These are phyloP conservation scores for Teratosphaeria epicoccoides DNA, from an alignment of 2,329 filamentous ascomycete species.

Conservation along the genomic window DNA sequence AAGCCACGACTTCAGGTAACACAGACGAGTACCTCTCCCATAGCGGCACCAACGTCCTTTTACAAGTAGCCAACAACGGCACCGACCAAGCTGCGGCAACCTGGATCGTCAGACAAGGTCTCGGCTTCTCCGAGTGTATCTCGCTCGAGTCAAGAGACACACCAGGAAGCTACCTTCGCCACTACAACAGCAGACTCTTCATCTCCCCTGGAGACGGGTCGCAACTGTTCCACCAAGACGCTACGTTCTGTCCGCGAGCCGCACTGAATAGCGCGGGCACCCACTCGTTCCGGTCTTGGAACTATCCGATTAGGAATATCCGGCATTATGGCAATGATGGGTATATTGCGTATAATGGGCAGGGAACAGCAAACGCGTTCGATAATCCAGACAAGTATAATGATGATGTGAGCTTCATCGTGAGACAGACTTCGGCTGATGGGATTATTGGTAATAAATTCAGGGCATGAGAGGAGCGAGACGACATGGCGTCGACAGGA, in stretches of 20 bases:
- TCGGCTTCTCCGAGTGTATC: constrained; percentile 46
- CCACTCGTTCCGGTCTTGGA: constrained; percentile 47
- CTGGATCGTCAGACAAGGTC: constrained; percentile 44
- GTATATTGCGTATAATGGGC: constrained; percentile 45
- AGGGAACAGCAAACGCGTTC: constrained; percentile 38
- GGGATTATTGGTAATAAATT: no score
- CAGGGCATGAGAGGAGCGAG: no score
- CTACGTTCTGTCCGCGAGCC: constrained; percentile 50
- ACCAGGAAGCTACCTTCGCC: constrained; percentile 48
- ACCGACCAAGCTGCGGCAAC: constrained; percentile 42
- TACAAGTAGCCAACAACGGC: constrained; percentile 40
- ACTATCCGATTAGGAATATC: constrained; percentile 49
- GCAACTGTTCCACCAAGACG: constrained; percentile 50
- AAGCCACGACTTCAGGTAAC: constrained; percentile 44
- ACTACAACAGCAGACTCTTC: constrained; percentile 43
- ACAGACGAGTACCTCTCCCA: constrained; percentile 47
- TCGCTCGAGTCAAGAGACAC: constrained; percentile 52
- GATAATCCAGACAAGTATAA: constrained; percentile 41
- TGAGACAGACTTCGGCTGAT: constrained; percentile 21
- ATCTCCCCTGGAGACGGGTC: constrained; percentile 43
- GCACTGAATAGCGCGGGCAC: constrained; percentile 42
- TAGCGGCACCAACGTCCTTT: constrained; percentile 43
- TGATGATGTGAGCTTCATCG: constrained; percentile 44
- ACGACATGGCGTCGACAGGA: no score
- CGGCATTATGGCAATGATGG: constrained; percentile 42